Evolutionary conservation across 495 filamentous ascomycete species (phyloP).

Genomic region (Aspergillus affinis): DNA sequence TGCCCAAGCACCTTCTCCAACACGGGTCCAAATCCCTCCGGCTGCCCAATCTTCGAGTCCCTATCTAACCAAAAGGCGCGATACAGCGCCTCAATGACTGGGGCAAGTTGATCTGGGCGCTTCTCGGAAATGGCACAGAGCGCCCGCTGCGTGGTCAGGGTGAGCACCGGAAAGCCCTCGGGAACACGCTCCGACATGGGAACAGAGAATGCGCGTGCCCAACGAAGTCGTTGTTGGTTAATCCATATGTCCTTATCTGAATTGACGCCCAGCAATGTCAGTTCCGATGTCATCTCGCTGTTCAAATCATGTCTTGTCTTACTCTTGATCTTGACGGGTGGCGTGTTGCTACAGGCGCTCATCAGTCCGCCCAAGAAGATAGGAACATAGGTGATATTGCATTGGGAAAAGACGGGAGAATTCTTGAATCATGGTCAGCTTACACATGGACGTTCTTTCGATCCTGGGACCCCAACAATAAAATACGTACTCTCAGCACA

Average conservation of each 20-base stretch:
- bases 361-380: slow-evolving; percentile 71
- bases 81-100: slow-evolving; percentile 51
- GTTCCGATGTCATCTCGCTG: not conserved
- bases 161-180: slow-evolving; percentile 59
- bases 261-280: not conserved
- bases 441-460: not conserved
- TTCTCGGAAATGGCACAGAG: slow-evolving; percentile 39
- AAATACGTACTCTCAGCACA: slow-evolving; percentile 52
- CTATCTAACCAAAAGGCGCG: slow-evolving; percentile 58
- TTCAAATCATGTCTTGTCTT: slow-evolving; percentile 13
- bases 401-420: slow-evolving; percentile 58
- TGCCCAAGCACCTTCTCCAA: slow-evolving; percentile 53
- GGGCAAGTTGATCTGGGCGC: slow-evolving; percentile 42
- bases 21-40: slow-evolving; percentile 47
- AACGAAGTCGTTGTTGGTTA: slow-evolving; percentile 57
- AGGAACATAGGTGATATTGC: slow-evolving; percentile 63
- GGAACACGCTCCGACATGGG: slow-evolving; percentile 54
- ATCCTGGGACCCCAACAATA: too few relatives aligned
- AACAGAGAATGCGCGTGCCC: slow-evolving; percentile 57
- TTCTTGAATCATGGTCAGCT: slow-evolving; percentile 41
- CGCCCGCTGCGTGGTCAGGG: slow-evolving; percentile 51
- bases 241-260: slow-evolving; percentile 71
- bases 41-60: slow-evolving; percentile 44
- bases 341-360: slow-evolving; percentile 60
- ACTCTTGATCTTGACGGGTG: slow-evolving; percentile 71